Percentiles rank a stretch among this genome's conserved stretches.
phyloP scores from a whole-genome alignment of 2,329 filamentous ascomycete genomes.

The Colletotrichum siamense region DNA sequence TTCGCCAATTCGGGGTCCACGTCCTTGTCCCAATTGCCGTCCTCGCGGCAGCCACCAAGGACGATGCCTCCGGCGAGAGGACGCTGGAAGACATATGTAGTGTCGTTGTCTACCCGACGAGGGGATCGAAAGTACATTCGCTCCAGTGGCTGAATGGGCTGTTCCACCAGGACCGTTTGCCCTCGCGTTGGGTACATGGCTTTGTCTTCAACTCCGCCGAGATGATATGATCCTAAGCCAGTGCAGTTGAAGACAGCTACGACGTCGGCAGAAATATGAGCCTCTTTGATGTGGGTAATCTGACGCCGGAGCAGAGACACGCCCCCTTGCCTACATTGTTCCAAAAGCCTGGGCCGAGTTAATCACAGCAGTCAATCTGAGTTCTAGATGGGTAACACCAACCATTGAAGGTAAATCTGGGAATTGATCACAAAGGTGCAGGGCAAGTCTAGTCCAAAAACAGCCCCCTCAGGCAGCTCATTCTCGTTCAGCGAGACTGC shows the following conservation, averaged over 20 bases:
- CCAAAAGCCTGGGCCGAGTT: constrained; percentile 56
- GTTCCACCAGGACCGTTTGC: constrained; percentile 56
- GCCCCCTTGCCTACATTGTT: constrained; percentile 78
- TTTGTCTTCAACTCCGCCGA: constrained; percentile 82
- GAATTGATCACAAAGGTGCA: constrained; percentile 66
- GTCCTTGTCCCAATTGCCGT: constrained; percentile 35
- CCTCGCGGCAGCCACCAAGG: constrained; percentile 36
- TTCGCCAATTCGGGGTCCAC: constrained; percentile 33
- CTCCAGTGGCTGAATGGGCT: constrained; percentile 39
- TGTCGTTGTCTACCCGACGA: constrained; percentile 43
- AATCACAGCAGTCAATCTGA: not conserved
- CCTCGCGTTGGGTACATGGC: constrained; percentile 79
- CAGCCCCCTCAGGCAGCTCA: constrained; percentile 36
- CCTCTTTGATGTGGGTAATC: constrained; percentile 76
- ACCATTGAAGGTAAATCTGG: constrained; percentile 83
- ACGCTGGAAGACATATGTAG: constrained; percentile 49
- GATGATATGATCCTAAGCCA: constrained; percentile 74
- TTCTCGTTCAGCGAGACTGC: constrained; percentile 29
- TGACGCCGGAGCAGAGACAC: constrained; percentile 69
- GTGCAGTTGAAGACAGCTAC: constrained; percentile 77
- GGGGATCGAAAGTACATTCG: constrained; percentile 45
- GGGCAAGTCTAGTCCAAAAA: constrained; percentile 38
- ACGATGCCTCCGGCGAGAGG: constrained; percentile 37
- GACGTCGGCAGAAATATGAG: constrained; percentile 63
- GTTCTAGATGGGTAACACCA: not conserved